Conservation (phyloP, 2,329 filamentous ascomycete species). For the Botrytis pseudocinerea region DNA sequence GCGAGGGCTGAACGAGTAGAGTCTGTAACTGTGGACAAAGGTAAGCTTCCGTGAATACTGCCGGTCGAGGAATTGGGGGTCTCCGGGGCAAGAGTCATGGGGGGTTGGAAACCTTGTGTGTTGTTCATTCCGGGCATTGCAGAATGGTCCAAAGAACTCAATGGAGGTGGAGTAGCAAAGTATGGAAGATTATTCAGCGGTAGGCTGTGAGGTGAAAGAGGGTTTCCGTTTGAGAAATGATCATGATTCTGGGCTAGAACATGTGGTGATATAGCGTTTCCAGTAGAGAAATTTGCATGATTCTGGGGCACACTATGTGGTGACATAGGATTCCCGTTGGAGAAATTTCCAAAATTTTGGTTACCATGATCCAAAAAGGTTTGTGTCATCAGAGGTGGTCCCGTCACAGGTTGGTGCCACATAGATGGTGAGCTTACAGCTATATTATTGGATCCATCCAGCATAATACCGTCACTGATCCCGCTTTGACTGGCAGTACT, state of each 20-base stretch:
- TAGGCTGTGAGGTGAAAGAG: conserved; percentile 62
- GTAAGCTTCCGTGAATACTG: conserved; percentile 54
- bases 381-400: conserved; percentile 63
- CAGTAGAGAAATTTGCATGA: conserved; percentile 67
- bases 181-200: conserved; percentile 74
- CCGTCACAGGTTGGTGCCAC: conserved; percentile 70
- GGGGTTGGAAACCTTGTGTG: conserved; percentile 61
- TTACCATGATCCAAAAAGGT: conserved; percentile 73
- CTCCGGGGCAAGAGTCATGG: conserved; percentile 70
- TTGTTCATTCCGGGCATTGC: conserved; percentile 63
- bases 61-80: conserved; percentile 71
- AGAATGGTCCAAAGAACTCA: conserved; percentile 72
- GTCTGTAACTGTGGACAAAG: conserved; percentile 65
- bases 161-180: conserved; percentile 76
- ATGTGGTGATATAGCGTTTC: conserved; percentile 69
- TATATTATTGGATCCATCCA: conserved; percentile 74
- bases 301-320: conserved; percentile 45
- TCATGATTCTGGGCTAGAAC: conserved; percentile 61
- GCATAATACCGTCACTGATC: conserved; percentile 80
- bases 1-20: conserved; percentile 62
- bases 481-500: conserved; percentile 92
- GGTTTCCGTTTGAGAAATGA: conserved; percentile 70
- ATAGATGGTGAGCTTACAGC: conserved; percentile 57
- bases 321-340: conserved; percentile 71
- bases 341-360: conserved; percentile 74